A percentile compares a stretch with the other conserved stretches of the same genome.
phyloP scores from a whole-genome alignment of 805 yeast genomes.

The Kodamaea lidongshanica region DNA sequence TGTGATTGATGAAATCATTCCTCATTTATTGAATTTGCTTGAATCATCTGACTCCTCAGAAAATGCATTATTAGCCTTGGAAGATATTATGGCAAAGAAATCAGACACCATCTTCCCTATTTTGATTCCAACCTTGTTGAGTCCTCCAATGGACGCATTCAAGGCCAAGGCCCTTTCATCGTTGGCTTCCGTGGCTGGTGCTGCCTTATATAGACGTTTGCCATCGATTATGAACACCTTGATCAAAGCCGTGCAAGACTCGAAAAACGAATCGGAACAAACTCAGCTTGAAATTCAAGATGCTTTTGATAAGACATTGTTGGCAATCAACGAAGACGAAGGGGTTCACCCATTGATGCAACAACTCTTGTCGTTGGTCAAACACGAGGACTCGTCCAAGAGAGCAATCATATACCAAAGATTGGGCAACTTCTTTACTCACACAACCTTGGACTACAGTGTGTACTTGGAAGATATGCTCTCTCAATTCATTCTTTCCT shows the following conservation, averaged over 20 bases:
- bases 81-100: slow-evolving; percentile 86
- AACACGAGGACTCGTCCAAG: slow-evolving; percentile 63
- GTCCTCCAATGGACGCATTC: slow-evolving; percentile 74
- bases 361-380: slow-evolving; percentile 68
- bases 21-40: slow-evolving; percentile 68
- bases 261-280: slow-evolving; percentile 29
- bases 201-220: slow-evolving; percentile 67
- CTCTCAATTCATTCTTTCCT: slow-evolving; percentile 57
- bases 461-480: slow-evolving; percentile 72
- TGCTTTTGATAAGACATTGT: slow-evolving; percentile 63
- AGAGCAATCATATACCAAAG: slow-evolving; percentile 61
- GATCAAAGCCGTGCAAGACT: slow-evolving; percentile 50
- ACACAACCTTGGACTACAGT: slow-evolving; percentile 62
- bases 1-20: slow-evolving; percentile 85
- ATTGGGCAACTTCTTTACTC: slow-evolving; percentile 63
- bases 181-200: slow-evolving; percentile 84
- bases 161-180: slow-evolving; percentile 87
- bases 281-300: slow-evolving; percentile 38
- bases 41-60: slow-evolving; percentile 52
- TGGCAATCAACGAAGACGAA: slow-evolving; percentile 67
- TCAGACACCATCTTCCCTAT: slow-evolving; percentile 92
- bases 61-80: slow-evolving; percentile 77
- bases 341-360: slow-evolving; percentile 83
- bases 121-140: slow-evolving; percentile 74
- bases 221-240: slow-evolving; percentile 69